Evolutionary conservation across 192 early-diverging fungal species (phyloP), one percentile per base, ranked within the genome.

Genomic region (Gaertneriomyces semiglobifer): DNA sequence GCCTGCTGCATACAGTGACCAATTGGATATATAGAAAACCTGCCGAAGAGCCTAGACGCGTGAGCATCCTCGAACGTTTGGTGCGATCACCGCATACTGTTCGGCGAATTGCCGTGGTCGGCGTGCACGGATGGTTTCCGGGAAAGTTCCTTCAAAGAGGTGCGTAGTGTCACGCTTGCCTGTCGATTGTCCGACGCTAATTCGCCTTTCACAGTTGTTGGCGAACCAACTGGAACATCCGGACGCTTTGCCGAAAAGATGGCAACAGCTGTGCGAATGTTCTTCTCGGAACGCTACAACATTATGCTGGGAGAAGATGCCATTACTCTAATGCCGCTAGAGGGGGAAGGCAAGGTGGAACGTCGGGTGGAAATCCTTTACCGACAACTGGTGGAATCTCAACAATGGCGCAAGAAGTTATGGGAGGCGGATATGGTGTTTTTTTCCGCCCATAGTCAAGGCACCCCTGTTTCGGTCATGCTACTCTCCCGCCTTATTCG

Each of bases 191-290:
- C 33, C 14, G 38, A 25, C 14, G 5, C 16, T 18, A 50, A 61
- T 18, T 14, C 40, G 12, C 79, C 89, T 45, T 76, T 85, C 53
- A 84, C 78, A 66, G 82, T 94, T 20, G 84, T 93, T 33, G 96
- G 96, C 7, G 92, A 94, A 68, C 96, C 94, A 2, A 96, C 93
- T 1, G 96, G 96, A 11, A 96, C 91, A 14, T 94, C 92, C 18
- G 75, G 73, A 14, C 87, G 89, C 60, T 98, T 98, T 66, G 93
- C 91, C 54, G 84, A 92, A 62, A 90, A 92, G 78, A 95, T 93
- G 92, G 76, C 81, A 14, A 73, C 82, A 48, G 91, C 88, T 19
- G 58, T 70, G 42, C 69, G 74, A 1, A 45, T 48, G 19, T 80
- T 63, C 69, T 83, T 77, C 60, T 60, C 66, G 5, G 53, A 72